Evolutionary conservation across 2,329 filamentous ascomycete genomes (phyloP), one percentile per base, ranked within the genome.

Genomic region (Hymenoscyphus occultus): DNA sequence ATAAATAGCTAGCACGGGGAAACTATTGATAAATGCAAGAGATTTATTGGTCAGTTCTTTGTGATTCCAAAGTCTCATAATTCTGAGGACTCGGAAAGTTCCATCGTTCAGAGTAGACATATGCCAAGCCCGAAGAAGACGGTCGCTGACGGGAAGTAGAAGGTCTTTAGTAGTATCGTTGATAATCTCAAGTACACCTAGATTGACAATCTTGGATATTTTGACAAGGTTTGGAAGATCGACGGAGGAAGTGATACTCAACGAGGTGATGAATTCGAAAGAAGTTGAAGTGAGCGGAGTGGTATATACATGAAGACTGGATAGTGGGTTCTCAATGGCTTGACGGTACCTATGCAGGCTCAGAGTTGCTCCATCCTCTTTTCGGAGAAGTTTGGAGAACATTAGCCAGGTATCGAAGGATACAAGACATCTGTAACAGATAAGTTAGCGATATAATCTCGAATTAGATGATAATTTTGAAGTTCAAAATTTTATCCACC

Each of bases 61-160:
- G 51, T 74, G 71, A 40, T 72, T 67, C 68, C 74, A 71, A 2
- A 77, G 69, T 56, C 67, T 74, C 39, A 77, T 63, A 16, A 77
- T 70, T 62, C 74, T 68, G 56, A 77, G 61, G 9, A 75, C 68
- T 2, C 66, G 64, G 39, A 77, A 77, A 2, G 69, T 68, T 1
- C 67, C 70, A 7, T 71, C 65, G 19, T 71, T 67, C 10, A 59
- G 40, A 12, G 73, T 74, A 51, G 69, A 66, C 42, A 69, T 56
- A 56, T 69, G 66, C 75, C 75, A 77, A 10, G 74, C 69, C 62
- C 73, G 69, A n/a, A 77, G 57, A 6, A 77, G 56, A 39, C 70
- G 65, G 66, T 77, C 74, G 28, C 65, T 65, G 19, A 76, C 67
- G 13, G 57, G 56, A 39, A 16, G 32, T 7, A 51, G 54, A 56